phyloP scores from a whole-genome alignment of 306 rosid genomes.

The Corylus heterophylla region DNA sequence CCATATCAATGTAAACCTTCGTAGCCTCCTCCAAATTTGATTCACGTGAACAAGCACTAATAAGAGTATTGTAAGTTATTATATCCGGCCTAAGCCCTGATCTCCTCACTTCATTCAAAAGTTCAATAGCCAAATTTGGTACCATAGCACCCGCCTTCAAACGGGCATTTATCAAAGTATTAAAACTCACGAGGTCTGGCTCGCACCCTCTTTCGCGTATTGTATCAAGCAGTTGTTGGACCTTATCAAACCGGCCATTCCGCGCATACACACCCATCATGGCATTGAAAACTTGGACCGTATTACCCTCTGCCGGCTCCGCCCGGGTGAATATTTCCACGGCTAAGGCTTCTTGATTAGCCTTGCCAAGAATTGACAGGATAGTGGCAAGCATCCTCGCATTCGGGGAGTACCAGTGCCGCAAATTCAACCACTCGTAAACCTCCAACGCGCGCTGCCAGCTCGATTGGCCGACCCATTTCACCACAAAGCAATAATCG shows the following conservation, averaged over 20 bases:
- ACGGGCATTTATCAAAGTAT: slow-evolving; percentile 83
- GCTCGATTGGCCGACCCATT: slow-evolving; percentile 68
- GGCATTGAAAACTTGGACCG: slow-evolving; percentile 86
- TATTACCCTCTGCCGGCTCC: slow-evolving; percentile 51
- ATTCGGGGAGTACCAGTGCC: slow-evolving; percentile 86
- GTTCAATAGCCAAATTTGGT: slow-evolving; percentile 63
- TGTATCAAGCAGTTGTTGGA: slow-evolving; percentile 58
- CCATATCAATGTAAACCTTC: slow-evolving; percentile 66
- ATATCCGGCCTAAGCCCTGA: slow-evolving; percentile 79
- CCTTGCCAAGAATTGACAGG: slow-evolving; percentile 80
- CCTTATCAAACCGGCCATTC: slow-evolving; percentile 64
- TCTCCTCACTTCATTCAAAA: slow-evolving; percentile 70
- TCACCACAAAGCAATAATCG: slow-evolving; percentile 89
- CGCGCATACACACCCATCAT: slow-evolving; percentile 94
- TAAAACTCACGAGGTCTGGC: slow-evolving; percentile 91
- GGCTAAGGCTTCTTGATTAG: slow-evolving; percentile 78
- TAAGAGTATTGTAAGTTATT: slow-evolving; percentile 85
- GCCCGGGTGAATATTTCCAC: slow-evolving; percentile 72
- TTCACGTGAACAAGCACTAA: slow-evolving; percentile 89
- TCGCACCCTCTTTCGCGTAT: slow-evolving; percentile 75
- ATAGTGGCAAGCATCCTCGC: slow-evolving; percentile 91
- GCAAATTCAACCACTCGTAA: slow-evolving; percentile 82
- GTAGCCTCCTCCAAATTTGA: slow-evolving; percentile 80
- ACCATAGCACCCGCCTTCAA: slow-evolving; percentile 66
- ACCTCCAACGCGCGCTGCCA: slow-evolving; percentile 95